Evolutionary conservation across 805 yeast genomes (phyloP).

Genomic region (Wickerhamiella sergipiensis): DNA sequence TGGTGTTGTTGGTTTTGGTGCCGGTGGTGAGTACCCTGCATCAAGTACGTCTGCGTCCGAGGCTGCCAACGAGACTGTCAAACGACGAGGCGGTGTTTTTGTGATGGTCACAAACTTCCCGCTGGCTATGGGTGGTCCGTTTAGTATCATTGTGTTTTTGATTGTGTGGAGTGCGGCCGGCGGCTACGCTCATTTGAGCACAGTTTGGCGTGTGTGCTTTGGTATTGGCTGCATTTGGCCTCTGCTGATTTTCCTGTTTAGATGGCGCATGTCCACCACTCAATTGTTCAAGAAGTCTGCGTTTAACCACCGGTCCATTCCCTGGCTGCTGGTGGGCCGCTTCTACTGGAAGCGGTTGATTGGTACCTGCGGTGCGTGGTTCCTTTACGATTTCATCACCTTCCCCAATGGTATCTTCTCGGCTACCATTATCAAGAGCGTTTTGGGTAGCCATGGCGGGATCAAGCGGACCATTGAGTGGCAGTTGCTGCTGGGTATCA

Average conservation of each 20-base stretch:
- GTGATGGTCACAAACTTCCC: conserved; percentile 61
- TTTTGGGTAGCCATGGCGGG: neutral
- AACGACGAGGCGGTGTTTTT: conserved; percentile 49
- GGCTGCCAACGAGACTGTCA: conserved; percentile 53
- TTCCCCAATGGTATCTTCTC: conserved; percentile 69
- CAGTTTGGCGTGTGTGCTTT: conserved; percentile 58
- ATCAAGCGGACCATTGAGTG: conserved; percentile 55
- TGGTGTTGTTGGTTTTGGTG: conserved; percentile 67
- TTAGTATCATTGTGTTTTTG: conserved; percentile 51
- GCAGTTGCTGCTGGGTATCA: conserved; percentile 50
- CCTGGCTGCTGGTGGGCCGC: conserved; percentile 45
- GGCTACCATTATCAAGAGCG: conserved; percentile 41
- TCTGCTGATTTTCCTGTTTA: conserved; percentile 53
- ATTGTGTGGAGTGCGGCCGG: conserved; percentile 51
- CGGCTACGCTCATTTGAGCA: conserved; percentile 27
- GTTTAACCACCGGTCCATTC: conserved; percentile 38
- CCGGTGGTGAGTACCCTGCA: conserved; percentile 67
- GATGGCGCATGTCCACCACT: conserved; percentile 56
- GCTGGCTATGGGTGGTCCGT: conserved; percentile 65
- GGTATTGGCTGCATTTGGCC: conserved; percentile 72
- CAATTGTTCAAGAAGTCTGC: conserved; percentile 51
- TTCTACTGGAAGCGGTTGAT: conserved; percentile 55
- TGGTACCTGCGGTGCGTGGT: conserved; percentile 69
- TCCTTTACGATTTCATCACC: conserved; percentile 66
- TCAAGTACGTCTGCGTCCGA: conserved; percentile 57